Evolutionary conservation across 2,329 filamentous ascomycete genomes (phyloP).

Genomic region (Phaeosphaeriaceae sp.): DNA sequence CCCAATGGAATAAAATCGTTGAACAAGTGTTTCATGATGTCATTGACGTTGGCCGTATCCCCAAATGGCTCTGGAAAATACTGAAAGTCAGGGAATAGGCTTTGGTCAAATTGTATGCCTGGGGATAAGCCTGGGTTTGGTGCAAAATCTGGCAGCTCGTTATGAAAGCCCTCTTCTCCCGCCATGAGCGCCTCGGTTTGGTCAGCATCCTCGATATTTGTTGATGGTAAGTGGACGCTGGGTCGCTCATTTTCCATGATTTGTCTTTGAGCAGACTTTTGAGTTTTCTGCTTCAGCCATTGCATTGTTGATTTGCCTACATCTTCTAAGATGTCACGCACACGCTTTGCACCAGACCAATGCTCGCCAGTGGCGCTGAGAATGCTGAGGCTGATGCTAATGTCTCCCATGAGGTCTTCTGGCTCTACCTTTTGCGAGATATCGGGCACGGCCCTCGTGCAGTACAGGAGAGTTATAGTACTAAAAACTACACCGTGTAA

Average conservation of each 20-base stretch:
- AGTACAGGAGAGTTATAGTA: conserved; percentile 61
- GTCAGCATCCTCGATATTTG: no score
- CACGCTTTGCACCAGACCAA: conserved; percentile 60
- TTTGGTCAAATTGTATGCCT: no score
- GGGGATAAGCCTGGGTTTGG: no score
- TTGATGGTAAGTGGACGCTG: no score
- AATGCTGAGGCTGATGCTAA: conserved; percentile 56
- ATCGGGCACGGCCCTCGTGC: conserved; percentile 56
- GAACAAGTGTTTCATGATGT: not conserved
- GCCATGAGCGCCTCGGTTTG: no score
- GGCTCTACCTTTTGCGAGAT: conserved; percentile 50
- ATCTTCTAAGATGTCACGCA: conserved; percentile 56
- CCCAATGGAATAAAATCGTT: conserved; percentile 2
- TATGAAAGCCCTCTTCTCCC: no score
- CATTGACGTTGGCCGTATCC: no score
- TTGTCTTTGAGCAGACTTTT: not conserved
- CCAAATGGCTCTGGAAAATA: no score
- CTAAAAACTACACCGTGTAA: conserved; percentile 60
- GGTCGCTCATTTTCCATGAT: no score
- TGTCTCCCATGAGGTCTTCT: conserved; percentile 52
- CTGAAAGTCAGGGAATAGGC: no score
- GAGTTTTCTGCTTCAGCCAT: conserved; percentile 3
- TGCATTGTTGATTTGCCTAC: conserved; percentile 24
- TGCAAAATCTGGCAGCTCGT: no score
- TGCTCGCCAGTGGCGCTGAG: conserved; percentile 62